Evolutionary conservation across 441 rosid genomes (phyloP).

Genomic region (Omphalea diandra): DNA sequence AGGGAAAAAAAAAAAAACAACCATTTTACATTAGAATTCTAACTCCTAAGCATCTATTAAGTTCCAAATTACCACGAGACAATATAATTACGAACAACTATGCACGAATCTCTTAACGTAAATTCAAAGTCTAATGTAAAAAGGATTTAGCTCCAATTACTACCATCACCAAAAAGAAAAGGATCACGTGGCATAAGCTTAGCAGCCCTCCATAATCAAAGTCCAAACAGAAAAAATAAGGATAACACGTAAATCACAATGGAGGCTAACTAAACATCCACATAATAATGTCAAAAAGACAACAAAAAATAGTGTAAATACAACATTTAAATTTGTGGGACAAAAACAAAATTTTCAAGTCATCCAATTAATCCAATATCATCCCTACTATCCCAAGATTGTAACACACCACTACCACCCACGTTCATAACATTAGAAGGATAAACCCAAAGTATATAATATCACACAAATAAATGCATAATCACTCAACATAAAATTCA

Average conservation of each 20-base stretch:
- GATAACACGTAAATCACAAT: neutral
- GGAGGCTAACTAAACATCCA: neutral
- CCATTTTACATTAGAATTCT: slow-evolving; percentile 2
- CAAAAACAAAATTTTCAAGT: neutral
- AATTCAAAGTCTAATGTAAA: too few species aligned
- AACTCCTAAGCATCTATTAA: neutral
- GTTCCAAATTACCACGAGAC: neutral
- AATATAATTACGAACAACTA: neutral
- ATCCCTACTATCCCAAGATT: neutral
- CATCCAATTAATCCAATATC: neutral
- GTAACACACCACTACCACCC: neutral
- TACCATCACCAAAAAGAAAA: neutral
- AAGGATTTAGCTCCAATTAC: too few species aligned
- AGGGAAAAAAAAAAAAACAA: too few species aligned
- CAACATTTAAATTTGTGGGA: neutral
- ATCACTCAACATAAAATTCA: neutral
- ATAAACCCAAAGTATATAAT: neutral
- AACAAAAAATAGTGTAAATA: neutral
- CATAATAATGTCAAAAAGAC: neutral
- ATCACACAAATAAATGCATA: neutral
- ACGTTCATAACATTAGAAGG: neutral
- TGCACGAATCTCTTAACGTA: too few species aligned
- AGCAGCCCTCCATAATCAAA: neutral
- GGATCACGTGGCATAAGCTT: neutral
- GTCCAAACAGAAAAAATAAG: neutral